phyloP scores from a whole-genome alignment of 768 basidiomycete genomes.

The Auricularia heimuer region DNA sequence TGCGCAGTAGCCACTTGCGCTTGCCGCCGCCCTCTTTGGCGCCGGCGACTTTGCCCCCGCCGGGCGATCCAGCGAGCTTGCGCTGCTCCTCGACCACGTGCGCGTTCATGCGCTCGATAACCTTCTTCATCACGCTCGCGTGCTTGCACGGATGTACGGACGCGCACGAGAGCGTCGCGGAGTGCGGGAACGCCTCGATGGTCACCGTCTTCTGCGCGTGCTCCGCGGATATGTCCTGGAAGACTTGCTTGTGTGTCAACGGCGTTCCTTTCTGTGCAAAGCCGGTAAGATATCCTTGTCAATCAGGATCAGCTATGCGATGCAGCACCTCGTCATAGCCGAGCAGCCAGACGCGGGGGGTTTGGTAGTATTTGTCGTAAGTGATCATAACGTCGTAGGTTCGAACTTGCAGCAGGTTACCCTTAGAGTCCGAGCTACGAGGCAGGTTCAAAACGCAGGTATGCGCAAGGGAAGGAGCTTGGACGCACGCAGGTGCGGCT shows the following conservation, averaged over 20 bases:
- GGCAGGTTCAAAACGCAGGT: too few relatives aligned
- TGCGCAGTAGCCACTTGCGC: slow-evolving; percentile 77
- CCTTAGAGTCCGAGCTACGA: slow-evolving; percentile 32
- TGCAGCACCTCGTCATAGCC: slow-evolving; percentile 87
- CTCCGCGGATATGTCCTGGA: slow-evolving; percentile 95
- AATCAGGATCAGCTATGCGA: neutral
- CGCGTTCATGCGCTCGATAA: slow-evolving; percentile 96
- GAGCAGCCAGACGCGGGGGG: slow-evolving; percentile 93
- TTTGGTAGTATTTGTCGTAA: slow-evolving; percentile 99
- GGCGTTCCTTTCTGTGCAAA: slow-evolving; percentile 68
- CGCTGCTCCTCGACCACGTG: slow-evolving; percentile 75
- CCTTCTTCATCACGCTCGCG: slow-evolving; percentile 98
- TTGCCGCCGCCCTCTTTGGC: slow-evolving; percentile 34
- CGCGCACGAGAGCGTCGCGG: slow-evolving; percentile 71
- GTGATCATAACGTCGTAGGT: slow-evolving; percentile 99
- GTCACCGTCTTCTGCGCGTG: slow-evolving; percentile 98
- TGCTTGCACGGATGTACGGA: slow-evolving; percentile 99
- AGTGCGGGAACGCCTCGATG: slow-evolving; percentile 97
- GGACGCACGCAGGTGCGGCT: slow-evolving; percentile 25
- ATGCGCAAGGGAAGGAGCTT: too few relatives aligned
- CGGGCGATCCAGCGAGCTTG: slow-evolving; percentile 25
- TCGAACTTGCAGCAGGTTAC: slow-evolving; percentile 86
- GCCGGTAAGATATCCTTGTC: neutral
- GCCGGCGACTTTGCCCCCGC: slow-evolving; percentile 19
- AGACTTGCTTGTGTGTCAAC: slow-evolving; percentile 81